Evolutionary conservation across 257 asterid species (phyloP).

Genomic region (Agastache rugosa): DNA sequence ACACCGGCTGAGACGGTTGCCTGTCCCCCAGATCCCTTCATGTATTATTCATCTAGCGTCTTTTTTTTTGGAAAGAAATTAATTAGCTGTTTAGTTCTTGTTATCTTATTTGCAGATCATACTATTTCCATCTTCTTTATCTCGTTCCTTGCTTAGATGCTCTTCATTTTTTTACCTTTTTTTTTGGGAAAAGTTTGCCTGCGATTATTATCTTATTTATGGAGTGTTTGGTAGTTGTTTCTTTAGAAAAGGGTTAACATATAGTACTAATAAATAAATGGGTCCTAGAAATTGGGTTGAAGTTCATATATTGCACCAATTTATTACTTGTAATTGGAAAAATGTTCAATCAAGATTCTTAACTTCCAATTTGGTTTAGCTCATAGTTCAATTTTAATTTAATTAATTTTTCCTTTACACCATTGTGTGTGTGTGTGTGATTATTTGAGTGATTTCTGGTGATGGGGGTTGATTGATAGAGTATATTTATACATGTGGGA

Average conservation of each 20-base stretch:
- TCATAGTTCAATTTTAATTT: background rate
- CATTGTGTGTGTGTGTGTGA: conserved; percentile 3
- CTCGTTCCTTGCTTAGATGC: conserved; percentile 8
- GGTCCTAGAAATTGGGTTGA: background rate
- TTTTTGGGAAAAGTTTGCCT: background rate
- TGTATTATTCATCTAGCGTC: background rate
- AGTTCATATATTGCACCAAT: background rate
- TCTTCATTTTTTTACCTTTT: background rate
- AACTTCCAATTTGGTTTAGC: background rate
- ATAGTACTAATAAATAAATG: background rate
- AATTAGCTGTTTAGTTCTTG: background rate
- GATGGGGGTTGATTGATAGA: background rate
- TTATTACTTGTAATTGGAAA: background rate
- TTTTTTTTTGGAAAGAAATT: background rate
- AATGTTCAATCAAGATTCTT: background rate
- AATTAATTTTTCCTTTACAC: background rate
- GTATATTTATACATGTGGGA: background rate
- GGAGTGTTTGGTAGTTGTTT: background rate
- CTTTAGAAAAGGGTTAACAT: background rate
- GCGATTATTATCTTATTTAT: background rate
- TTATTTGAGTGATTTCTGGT: background rate
- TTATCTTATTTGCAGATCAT: background rate
- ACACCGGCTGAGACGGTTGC: conserved; percentile 62
- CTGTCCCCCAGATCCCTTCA: background rate
- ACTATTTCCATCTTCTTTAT: background rate